These are phyloP conservation scores for Triadica sebifera DNA, from an alignment of 345 rosid species.

Conservation along the genomic window DNA sequence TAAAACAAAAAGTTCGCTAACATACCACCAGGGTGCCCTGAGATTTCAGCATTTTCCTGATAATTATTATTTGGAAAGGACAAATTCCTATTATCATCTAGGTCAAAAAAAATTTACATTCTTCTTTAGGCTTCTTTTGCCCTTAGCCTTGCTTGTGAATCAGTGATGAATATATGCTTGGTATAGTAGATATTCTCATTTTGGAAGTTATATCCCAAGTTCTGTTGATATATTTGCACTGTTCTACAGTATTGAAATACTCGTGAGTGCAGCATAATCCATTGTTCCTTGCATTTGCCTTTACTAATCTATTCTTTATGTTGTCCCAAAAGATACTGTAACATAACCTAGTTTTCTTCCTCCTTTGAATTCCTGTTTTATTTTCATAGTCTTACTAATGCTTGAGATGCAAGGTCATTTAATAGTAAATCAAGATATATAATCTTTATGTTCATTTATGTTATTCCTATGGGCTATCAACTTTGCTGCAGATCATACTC, in stretches of 20 bases:
- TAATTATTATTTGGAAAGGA: neutral
- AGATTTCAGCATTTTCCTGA: neutral
- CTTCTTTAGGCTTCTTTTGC: neutral
- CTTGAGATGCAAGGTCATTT: neutral
- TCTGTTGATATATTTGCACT: neutral
- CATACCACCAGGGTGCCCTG: neutral
- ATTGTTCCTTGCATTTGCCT: neutral
- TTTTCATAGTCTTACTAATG: neutral
- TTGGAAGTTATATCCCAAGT: neutral
- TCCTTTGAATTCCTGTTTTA: neutral
- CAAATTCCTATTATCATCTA: neutral
- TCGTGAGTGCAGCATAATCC: neutral
- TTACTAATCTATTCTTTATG: neutral
- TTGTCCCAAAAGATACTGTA: neutral
- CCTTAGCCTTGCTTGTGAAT: neutral
- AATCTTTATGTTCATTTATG: neutral
- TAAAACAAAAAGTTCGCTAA: neutral
- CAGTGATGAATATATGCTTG: neutral
- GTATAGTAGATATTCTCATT: neutral
- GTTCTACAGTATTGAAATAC: neutral
- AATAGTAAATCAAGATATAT: neutral
- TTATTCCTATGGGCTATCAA: neutral
- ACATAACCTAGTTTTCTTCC: neutral
- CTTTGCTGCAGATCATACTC: slow-evolving; percentile 55
- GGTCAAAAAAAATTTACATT: neutral